Evolutionary conservation across 345 rosid species (phyloP).

Genomic region (Populus nigra): DNA sequence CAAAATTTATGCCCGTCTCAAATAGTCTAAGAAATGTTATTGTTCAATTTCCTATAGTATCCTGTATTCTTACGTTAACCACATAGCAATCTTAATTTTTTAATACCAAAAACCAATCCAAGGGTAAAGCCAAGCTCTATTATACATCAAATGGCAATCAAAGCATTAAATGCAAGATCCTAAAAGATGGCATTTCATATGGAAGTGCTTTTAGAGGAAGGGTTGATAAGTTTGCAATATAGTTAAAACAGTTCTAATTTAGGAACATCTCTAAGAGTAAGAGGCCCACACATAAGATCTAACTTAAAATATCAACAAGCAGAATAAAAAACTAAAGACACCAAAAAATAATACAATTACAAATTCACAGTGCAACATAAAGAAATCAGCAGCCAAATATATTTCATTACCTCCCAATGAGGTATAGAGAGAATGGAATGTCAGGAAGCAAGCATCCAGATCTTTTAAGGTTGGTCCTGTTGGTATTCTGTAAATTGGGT

Average conservation of each 20-base stretch:
- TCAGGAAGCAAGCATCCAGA: slow-evolving; percentile 34
- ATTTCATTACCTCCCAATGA: slow-evolving; percentile 23
- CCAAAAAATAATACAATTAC: neutral
- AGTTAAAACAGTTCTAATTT: too few relatives aligned
- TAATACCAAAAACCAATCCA: neutral
- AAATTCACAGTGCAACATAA: neutral
- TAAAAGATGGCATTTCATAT: neutral
- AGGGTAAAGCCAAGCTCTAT: neutral
- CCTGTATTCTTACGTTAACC: neutral
- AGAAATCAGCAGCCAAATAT: neutral
- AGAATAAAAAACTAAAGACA: neutral
- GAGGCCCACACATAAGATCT: neutral
- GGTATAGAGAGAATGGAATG: slow-evolving; percentile 27
- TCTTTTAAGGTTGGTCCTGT: slow-evolving; percentile 30
- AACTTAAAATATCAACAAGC: neutral
- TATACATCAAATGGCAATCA: neutral
- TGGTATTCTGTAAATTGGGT: slow-evolving; percentile 34
- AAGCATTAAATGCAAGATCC: neutral
- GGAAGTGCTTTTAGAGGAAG: neutral
- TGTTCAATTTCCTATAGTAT: neutral
- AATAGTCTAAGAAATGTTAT: neutral
- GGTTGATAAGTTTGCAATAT: neutral
- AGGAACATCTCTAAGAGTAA: neutral
- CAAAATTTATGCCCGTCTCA: neutral
- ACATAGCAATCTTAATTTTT: too few relatives aligned